phyloP scores from a whole-genome alignment of 2,329 filamentous ascomycete genomes.

The Harringtonia lauricola region DNA sequence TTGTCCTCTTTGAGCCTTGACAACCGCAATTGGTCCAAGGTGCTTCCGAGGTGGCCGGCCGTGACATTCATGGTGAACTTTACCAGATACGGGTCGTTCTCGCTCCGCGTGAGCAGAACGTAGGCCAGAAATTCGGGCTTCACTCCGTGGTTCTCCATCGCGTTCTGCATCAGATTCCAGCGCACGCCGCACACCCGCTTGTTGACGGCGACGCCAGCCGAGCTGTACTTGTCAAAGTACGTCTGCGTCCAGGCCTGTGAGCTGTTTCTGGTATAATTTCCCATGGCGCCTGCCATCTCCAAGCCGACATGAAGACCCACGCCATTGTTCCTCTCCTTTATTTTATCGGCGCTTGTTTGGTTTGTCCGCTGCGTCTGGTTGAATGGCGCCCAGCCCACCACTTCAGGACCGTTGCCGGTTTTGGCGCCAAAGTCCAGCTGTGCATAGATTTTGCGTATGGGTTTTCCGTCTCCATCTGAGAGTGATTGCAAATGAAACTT shows the following conservation, averaged over 20 bases:
- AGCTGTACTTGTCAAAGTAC: slow-evolving; percentile 4
- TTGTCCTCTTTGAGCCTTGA: slow-evolving; percentile 1
- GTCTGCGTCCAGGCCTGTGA: background rate
- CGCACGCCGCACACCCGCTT: slow-evolving; percentile 2
- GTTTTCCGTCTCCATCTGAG: too few relatives aligned
- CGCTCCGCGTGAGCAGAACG: slow-evolving; percentile 4
- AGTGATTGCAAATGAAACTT: slow-evolving; percentile 1
- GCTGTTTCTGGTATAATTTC: background rate
- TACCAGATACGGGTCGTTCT: slow-evolving; percentile 4
- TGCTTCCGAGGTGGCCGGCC: background rate
- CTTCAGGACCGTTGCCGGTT: too few relatives aligned
- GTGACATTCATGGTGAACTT: slow-evolving; percentile 4
- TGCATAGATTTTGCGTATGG: slow-evolving; percentile 2
- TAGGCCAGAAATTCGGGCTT: slow-evolving; percentile 4
- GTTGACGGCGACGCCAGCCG: too few relatives aligned
- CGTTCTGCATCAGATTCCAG: slow-evolving; percentile 5
- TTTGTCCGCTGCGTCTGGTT: background rate
- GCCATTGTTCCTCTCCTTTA: background rate
- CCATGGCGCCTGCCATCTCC: background rate
- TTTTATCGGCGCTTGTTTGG: slow-evolving; percentile 1
- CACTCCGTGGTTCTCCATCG: slow-evolving; percentile 1
- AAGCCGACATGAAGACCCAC: background rate
- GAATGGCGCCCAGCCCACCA: slow-evolving; percentile 7
- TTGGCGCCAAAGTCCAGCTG: too few relatives aligned
- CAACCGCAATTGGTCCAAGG: background rate